phyloP scores from a whole-genome alignment of 345 rosid genomes.

The Linum usitatissimum region DNA sequence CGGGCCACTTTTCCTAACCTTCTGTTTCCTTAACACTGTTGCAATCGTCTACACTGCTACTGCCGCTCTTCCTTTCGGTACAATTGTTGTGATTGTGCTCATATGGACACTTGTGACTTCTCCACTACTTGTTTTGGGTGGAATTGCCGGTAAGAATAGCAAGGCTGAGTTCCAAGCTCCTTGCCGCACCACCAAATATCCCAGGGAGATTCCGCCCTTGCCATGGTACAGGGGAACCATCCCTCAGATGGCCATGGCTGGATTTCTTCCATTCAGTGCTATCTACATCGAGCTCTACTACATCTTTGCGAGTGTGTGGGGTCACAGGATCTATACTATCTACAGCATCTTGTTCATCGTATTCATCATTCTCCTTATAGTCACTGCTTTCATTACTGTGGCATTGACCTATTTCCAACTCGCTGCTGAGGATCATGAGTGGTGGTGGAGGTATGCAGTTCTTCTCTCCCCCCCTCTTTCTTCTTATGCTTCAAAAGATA shows the following conservation, averaged over 20 bases:
- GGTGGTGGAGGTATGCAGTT: conserved; percentile 77
- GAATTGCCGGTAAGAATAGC: conserved; percentile 90
- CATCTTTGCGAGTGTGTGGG: conserved; percentile 85
- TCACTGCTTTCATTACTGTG: conserved; percentile 83
- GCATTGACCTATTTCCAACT: conserved; percentile 92
- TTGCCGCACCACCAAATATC: conserved; percentile 75
- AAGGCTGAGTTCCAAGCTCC: conserved; percentile 92
- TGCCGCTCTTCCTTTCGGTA: conserved; percentile 80
- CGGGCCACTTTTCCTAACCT: conserved; percentile 74
- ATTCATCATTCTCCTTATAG: conserved; percentile 69
- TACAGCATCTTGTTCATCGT: conserved; percentile 78
- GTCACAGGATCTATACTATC: conserved; percentile 77
- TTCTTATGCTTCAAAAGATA: background rate
- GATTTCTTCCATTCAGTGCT: conserved; percentile 69
- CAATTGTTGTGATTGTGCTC: conserved; percentile 70
- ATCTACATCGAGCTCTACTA: conserved; percentile 83
- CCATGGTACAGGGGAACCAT: conserved; percentile 79
- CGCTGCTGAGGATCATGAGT: conserved; percentile 85
- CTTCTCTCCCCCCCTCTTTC: background rate
- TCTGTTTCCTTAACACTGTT: conserved; percentile 84
- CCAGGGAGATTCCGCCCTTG: conserved; percentile 64
- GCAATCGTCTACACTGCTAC: conserved; percentile 78
- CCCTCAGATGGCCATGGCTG: conserved; percentile 95
- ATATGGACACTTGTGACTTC: conserved; percentile 83
- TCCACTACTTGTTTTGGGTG: conserved; percentile 80